Conservation (phyloP, 2,329 filamentous ascomycete genomes). For the Cordyceps pruinosa region DNA sequence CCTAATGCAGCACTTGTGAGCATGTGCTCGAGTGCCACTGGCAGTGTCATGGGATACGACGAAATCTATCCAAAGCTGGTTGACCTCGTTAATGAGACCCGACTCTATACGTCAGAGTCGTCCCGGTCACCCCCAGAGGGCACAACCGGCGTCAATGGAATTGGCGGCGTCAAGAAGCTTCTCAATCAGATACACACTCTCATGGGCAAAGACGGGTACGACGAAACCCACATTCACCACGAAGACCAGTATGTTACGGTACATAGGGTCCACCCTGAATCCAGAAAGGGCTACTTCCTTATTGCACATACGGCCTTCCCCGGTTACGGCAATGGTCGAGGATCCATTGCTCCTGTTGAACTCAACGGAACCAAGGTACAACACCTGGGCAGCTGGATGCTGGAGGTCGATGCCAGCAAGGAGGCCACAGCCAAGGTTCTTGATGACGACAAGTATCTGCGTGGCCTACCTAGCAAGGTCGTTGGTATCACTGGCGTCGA, state of each 20-base stretch:
- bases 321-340: constrained; percentile 79
- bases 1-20: constrained; percentile 89
- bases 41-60: constrained; percentile 97
- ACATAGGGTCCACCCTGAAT: constrained; percentile 87
- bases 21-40: constrained; percentile 92
- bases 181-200: constrained; percentile 90
- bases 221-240: constrained; percentile 94
- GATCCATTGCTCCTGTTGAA: constrained; percentile 69
- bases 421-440: constrained; percentile 59
- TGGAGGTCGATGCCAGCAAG: constrained; percentile 76
- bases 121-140: constrained; percentile 56
- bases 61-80: constrained; percentile 90
- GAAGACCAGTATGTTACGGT: constrained; percentile 95
- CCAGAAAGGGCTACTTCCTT: constrained; percentile 87
- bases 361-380: constrained; percentile 79
- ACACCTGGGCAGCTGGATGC: constrained; percentile 82
- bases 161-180: constrained; percentile 83
- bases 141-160: constrained; percentile 65
- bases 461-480: constrained; percentile 78
- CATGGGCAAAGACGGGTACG: constrained; percentile 92
- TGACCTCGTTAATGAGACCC: constrained; percentile 86
- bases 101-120: constrained; percentile 72
- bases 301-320: constrained; percentile 96
- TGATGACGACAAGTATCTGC: constrained; percentile 63
- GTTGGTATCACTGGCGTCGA: constrained; percentile 66